A percentile compares a stretch with the other conserved stretches of the same genome.
These are phyloP conservation scores for Tetradesmus lagerheimii DNA, from an alignment of 139 green algal species.

Conservation along the genomic window DNA sequence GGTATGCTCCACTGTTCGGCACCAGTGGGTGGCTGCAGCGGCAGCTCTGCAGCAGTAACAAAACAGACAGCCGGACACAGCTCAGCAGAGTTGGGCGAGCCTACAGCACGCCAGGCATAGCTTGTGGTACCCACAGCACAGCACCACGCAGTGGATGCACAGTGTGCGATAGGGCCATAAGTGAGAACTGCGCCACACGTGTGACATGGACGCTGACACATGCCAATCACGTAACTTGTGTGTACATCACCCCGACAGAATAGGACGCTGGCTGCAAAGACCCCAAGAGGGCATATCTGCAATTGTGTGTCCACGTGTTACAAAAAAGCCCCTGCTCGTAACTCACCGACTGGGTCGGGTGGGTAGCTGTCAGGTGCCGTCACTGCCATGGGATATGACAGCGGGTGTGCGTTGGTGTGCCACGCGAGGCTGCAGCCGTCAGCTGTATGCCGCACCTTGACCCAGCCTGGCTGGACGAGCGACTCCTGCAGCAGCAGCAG, in stretches of 20 bases:
- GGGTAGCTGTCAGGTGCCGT: background rate
- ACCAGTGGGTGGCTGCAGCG: background rate
- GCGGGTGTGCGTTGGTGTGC: constrained; percentile 28
- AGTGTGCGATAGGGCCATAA: background rate
- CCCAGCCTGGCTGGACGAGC: constrained; percentile 20
- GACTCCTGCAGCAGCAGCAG: constrained; percentile 11
- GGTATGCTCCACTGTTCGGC: background rate
- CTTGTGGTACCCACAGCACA: no score
- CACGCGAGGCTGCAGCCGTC: background rate
- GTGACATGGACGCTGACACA: no score
- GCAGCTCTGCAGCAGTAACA: constrained; percentile 16
- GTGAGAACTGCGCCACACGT: no score
- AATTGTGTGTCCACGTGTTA: background rate
- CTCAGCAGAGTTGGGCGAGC: background rate
- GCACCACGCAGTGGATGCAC: no score
- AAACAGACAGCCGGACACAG: background rate
- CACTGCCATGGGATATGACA: constrained; percentile 27
- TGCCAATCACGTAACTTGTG: no score
- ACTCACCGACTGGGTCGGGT: constrained; percentile 18
- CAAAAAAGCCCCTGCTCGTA: background rate
- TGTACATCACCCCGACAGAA: background rate
- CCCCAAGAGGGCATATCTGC: background rate
- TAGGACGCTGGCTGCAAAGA: background rate
- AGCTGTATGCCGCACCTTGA: constrained; percentile 1
- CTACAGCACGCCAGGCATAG: no score